Evolutionary conservation across 768 basidiomycete species (phyloP).

Genomic region (Suillus paluster): DNA sequence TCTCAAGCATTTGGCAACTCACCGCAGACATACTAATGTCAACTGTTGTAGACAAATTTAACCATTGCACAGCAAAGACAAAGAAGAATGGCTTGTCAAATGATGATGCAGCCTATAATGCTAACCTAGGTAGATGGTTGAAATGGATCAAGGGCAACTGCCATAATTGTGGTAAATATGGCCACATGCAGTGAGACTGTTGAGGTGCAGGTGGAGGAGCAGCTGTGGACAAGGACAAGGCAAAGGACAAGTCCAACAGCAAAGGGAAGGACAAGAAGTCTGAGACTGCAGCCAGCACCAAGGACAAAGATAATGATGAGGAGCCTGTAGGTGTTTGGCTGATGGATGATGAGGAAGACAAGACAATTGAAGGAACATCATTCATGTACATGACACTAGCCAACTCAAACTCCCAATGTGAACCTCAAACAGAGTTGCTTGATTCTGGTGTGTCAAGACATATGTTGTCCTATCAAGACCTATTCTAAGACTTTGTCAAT

Average conservation of each 20-base stretch:
- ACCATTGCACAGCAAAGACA: conserved; percentile 9
- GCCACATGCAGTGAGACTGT: background rate
- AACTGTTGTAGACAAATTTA: conserved; percentile 19
- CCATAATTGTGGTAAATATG: conserved; percentile 10
- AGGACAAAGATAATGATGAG: background rate
- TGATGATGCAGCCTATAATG: conserved; percentile 4
- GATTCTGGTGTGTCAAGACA: background rate
- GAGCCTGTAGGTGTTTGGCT: background rate
- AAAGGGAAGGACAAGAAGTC: background rate
- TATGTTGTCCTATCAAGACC: background rate
- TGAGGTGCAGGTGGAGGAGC: background rate
- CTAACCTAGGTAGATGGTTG: background rate
- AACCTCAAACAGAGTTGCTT: background rate
- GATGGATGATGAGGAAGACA: background rate
- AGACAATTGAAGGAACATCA: background rate
- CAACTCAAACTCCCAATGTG: background rate
- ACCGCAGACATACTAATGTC: conserved; percentile 20
- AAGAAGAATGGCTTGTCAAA: background rate
- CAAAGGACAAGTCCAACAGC: background rate
- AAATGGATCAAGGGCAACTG: conserved; percentile 7
- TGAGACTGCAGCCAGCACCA: background rate
- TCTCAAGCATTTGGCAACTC: conserved; percentile 22
- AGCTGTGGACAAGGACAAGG: conserved; percentile 14
- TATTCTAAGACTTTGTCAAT: conserved; percentile 8
- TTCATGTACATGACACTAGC: background rate